Conservation (phyloP, 495 filamentous ascomycete species). For the Podospora appendiculata region DNA sequence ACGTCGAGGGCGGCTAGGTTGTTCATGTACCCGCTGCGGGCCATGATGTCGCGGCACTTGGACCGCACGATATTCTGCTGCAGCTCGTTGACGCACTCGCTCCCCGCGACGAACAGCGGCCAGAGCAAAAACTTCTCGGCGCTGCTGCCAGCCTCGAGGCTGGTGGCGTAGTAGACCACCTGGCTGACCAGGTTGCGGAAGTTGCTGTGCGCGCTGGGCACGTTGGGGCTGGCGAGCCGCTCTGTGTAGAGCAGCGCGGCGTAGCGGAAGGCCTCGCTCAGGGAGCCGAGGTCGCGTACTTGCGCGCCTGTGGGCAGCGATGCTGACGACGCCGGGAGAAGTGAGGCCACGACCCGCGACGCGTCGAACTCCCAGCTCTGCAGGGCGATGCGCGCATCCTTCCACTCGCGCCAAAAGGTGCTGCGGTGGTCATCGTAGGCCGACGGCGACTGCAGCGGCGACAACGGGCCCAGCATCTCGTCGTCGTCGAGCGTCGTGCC, state of each 20-base stretch:
- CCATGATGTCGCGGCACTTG: constrained; percentile 78
- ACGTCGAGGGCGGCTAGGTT: constrained; percentile 81
- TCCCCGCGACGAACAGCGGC: constrained; percentile 87
- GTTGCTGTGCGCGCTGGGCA: constrained; percentile 66
- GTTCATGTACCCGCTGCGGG: constrained; percentile 85
- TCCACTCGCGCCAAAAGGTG: constrained; percentile 82
- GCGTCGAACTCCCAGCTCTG: constrained; percentile 72
- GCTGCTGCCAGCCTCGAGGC: constrained; percentile 56
- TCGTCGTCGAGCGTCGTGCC: constrained; percentile 41
- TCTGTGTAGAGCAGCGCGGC: constrained; percentile 86
- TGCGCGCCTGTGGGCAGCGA: constrained; percentile 35
- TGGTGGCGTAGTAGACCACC: constrained; percentile 72
- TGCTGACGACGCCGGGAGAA: constrained; percentile 7
- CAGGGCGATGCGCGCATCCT: constrained; percentile 65
- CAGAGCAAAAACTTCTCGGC: constrained; percentile 86
- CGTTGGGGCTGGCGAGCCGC: constrained; percentile 70
- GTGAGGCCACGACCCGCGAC: constrained; percentile 24
- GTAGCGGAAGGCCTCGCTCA: constrained; percentile 85
- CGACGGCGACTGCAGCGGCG: constrained; percentile 22
- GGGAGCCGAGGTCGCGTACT: constrained; percentile 47
- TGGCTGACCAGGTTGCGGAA: constrained; percentile 77
- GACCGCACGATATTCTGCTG: constrained; percentile 70
- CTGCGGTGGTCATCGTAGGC: constrained; percentile 46
- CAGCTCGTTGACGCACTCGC: constrained; percentile 77
- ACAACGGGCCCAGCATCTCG: constrained; percentile 21